Conservation (phyloP, 2,329 filamentous ascomycete species). For the Helotiales sp. region DNA sequence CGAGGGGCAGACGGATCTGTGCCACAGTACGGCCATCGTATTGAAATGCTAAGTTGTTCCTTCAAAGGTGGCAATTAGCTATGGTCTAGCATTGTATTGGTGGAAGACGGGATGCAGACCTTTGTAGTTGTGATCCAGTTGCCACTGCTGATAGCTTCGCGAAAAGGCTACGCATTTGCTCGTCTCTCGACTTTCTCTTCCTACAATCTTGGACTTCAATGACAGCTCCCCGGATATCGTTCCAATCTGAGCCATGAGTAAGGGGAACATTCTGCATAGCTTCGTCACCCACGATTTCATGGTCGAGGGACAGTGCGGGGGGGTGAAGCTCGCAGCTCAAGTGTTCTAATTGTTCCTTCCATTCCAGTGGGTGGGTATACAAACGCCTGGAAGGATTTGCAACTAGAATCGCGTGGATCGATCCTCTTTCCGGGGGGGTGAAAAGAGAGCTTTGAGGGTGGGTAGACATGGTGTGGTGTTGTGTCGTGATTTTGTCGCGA, state of each 20-base stretch:
- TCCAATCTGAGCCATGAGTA: constrained; percentile 8
- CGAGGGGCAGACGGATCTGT: neutral
- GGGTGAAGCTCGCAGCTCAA: constrained; percentile 14
- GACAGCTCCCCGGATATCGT: neutral
- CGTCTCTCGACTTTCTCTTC: neutral
- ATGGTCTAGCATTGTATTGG: too few species aligned
- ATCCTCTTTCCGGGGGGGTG: too few species aligned
- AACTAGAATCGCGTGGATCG: constrained; percentile 7
- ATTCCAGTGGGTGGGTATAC: constrained; percentile 12
- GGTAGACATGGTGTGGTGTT: too few species aligned
- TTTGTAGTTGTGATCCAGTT: too few species aligned
- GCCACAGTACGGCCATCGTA: constrained; percentile 1
- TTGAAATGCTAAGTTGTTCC: too few species aligned
- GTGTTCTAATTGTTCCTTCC: constrained; percentile 15
- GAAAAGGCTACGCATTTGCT: constrained; percentile 1
- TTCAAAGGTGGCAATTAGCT: too few species aligned
- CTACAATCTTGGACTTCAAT: constrained; percentile 1
- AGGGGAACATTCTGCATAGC: neutral
- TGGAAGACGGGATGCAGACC: too few species aligned
- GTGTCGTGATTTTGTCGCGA: too few species aligned
- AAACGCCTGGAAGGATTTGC: constrained; percentile 3
- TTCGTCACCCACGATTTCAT: constrained; percentile 5
- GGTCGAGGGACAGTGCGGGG: too few species aligned
- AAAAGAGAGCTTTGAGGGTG: too few species aligned
- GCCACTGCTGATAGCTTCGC: constrained; percentile 2